Evolutionary conservation across 257 asterid species (phyloP), one percentile per base, ranked within the genome.

Genomic region (Linderniella brevidens): DNA sequence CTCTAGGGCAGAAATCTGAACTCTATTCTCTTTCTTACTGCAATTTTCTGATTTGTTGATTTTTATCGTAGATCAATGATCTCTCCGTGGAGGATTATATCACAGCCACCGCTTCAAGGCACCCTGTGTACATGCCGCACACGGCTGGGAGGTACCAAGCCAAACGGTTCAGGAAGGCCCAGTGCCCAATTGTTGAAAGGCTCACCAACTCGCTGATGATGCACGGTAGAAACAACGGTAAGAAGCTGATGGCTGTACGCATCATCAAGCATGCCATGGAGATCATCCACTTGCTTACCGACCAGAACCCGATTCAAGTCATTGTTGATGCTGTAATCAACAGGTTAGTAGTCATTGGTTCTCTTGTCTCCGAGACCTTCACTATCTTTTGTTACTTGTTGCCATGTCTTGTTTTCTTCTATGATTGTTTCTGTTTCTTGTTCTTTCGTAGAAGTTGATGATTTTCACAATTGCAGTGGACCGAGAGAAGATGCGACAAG

Each of bases 161-260:
- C 0, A 84, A 66, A 71, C 58, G 92, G 3, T 82, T 84, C 69
- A 67, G 95, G 63, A 84, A 84, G 82, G 93, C 93, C 1, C 92
- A 84, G 52, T 84, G 95, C 75, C 92, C 95, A 0, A 62, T 84
- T 58, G 79, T 80, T 29, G 86, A 80, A 60, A 70, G 92, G 64
- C 38, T 80, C 69, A 78, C 93, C 53, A 84, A 80, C 67, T 84
- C 93, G 0, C 86, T 84, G 42, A 80, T 80, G 92, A 84, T 84
- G 95, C 95, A 80, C 3, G 95, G 93, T 0, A 58, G 95, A n/a
- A 84, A 84, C 82, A 84, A 84, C 3, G 93, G 95, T 0, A 84
- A 80, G 80, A 84, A 84, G 77, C 74, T 77, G 16, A 80, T 73
- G 92, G 93, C 87, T 14, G 95, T 80, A 5, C 81, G 86, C 17